These are phyloP conservation scores for Lodderomyces beijingensis DNA, from an alignment of 1,139 yeast genomes.

Conservation along the genomic window DNA sequence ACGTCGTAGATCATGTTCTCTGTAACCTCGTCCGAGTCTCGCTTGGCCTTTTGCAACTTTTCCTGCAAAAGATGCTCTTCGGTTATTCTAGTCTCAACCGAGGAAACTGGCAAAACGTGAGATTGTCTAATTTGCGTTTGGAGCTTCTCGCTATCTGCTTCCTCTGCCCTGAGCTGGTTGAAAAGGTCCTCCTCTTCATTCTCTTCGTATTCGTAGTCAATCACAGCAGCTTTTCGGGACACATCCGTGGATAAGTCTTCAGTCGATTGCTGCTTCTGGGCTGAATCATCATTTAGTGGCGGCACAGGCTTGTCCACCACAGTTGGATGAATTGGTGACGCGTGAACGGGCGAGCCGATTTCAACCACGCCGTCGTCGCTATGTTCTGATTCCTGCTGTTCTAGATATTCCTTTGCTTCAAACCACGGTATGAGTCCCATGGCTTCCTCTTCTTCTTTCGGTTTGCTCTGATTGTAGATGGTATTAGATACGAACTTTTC, in stretches of 20 bases:
- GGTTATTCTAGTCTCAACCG: constrained; percentile 34
- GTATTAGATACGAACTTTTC: constrained; percentile 10
- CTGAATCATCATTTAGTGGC: neutral
- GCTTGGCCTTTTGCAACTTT: constrained; percentile 60
- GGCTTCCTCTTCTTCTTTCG: constrained; percentile 36
- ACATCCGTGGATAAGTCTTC: neutral
- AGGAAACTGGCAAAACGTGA: constrained; percentile 16
- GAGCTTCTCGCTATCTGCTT: constrained; percentile 65
- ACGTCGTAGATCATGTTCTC: constrained; percentile 83
- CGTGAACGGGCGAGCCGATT: constrained; percentile 3
- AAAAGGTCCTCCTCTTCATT: constrained; percentile 69
- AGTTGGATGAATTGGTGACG: neutral
- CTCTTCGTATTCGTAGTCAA: constrained; percentile 68
- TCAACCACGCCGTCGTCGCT: constrained; percentile 11
- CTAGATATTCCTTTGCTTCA: constrained; percentile 31
- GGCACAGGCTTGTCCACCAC: neutral
- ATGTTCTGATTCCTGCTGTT: constrained; percentile 5
- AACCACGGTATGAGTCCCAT: constrained; percentile 49
- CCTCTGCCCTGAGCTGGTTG: constrained; percentile 63
- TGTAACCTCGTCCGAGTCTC: constrained; percentile 92
- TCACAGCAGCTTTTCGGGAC: constrained; percentile 18
- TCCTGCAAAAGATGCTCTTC: constrained; percentile 54
- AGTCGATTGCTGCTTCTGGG: constrained; percentile 21
- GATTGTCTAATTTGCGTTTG: constrained; percentile 40
- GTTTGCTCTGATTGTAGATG: constrained; percentile 3